Evolutionary conservation across 306 rosid genomes (phyloP).

Genomic region (Mimosa pudica): DNA sequence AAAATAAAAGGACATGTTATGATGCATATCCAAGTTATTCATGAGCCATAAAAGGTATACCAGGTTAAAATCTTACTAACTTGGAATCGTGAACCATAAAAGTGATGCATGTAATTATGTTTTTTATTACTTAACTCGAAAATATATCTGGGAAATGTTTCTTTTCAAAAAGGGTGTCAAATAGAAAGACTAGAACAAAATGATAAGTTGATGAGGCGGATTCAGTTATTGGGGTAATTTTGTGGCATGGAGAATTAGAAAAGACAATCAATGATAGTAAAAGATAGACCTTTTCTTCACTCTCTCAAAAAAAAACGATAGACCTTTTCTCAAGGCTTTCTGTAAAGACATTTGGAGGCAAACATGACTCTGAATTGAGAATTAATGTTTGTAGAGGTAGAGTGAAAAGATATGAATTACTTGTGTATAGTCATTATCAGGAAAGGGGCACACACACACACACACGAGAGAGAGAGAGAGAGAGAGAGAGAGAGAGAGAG

Average conservation of each 20-base stretch:
- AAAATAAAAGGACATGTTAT: background rate
- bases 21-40: constrained; percentile 3
- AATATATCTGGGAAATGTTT: background rate
- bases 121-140: too few species aligned
- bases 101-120: background rate
- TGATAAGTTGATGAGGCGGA: background rate
- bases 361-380: too few species aligned
- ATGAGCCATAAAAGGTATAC: background rate
- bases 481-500: too few species aligned
- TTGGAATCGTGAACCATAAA: background rate
- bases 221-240: background rate
- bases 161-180: background rate
- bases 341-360: too few species aligned
- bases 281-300: background rate
- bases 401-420: too few species aligned
- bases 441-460: too few species aligned
- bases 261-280: background rate
- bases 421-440: too few species aligned
- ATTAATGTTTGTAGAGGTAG: too few species aligned
- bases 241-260: background rate
- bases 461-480: too few species aligned
- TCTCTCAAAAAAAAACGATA: too few species aligned
- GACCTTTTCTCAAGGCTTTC: background rate
- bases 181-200: background rate
- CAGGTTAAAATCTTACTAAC: background rate